phyloP scores from a whole-genome alignment of 495 filamentous ascomycete genomes.

The Xylaria intraflava region DNA sequence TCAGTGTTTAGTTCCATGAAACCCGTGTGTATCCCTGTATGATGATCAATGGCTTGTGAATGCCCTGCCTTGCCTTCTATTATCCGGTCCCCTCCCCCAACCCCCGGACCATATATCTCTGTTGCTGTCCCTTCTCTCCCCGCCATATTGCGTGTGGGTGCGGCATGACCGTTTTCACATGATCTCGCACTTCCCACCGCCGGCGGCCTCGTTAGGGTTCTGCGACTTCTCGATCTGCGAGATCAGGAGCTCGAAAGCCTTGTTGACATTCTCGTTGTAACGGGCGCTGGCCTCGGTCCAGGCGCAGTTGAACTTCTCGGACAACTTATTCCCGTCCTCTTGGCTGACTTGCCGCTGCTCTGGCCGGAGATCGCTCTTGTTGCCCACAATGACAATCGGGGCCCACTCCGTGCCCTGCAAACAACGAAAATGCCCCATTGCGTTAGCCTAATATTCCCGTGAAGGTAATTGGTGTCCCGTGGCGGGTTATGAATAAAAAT shows the following conservation, averaged over 20 bases:
- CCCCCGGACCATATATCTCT: neutral
- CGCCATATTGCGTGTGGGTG: neutral
- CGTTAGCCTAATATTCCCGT: neutral
- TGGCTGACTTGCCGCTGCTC: constrained; percentile 87
- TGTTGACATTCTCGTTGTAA: constrained; percentile 86
- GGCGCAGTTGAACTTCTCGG: constrained; percentile 80
- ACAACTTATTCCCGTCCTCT: constrained; percentile 74
- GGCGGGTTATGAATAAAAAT: neutral
- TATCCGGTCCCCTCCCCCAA: neutral
- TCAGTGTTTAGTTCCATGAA: neutral
- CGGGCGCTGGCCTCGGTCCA: constrained; percentile 93
- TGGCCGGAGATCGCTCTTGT: constrained; percentile 89
- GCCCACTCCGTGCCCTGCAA: constrained; percentile 84
- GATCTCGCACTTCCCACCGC: constrained; percentile 69
- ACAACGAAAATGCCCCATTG: neutral
- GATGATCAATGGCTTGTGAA: neutral
- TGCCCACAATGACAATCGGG: constrained; percentile 90
- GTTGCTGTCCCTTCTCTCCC: neutral
- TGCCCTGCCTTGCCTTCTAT: no score
- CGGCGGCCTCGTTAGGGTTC: constrained; percentile 77
- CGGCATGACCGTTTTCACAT: constrained; percentile 54
- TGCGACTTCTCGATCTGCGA: constrained; percentile 90
- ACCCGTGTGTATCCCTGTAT: neutral
- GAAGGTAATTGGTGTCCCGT: constrained; percentile 19
- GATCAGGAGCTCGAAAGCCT: constrained; percentile 92